Conservation (phyloP, 2,329 filamentous ascomycete species). For the Helminthosporium solani region DNA sequence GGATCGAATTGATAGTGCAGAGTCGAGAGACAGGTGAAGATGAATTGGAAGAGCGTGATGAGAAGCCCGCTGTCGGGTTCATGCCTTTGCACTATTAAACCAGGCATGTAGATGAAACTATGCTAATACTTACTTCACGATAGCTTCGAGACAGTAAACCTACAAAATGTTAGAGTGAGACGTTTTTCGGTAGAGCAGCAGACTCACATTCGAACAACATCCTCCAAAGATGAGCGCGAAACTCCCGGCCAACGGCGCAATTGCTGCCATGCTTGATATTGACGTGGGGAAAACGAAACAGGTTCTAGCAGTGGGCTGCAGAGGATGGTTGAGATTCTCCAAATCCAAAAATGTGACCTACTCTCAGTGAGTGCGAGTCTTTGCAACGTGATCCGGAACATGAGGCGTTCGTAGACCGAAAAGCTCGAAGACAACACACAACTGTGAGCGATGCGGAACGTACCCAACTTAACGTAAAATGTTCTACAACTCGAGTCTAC, state of each 20-base stretch:
- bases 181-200: not conserved
- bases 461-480: not conserved
- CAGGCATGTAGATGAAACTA: conserved; percentile 13
- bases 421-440: not conserved
- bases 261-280: conserved; percentile 29
- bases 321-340: not conserved
- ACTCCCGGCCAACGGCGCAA: conserved; percentile 55
- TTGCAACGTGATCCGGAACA: not conserved
- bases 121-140: conserved; percentile 74
- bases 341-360: not conserved
- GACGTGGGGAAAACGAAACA: not conserved
- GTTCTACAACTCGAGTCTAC: not conserved
- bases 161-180: conserved; percentile 43
- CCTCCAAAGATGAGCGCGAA: conserved; percentile 89
- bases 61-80: conserved; percentile 81
- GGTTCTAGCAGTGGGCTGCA: not conserved
- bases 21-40: conserved; percentile 64
- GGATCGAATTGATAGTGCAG: conserved; percentile 48
- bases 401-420: too few species aligned
- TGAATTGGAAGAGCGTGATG: conserved; percentile 54
- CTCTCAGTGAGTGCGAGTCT: not conserved
- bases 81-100: conserved; percentile 56
- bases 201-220: conserved; percentile 83
- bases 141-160: conserved; percentile 95
- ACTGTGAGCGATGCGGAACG: too few species aligned